Base-by-base conservation (phyloP, 148 eudicot species). In the Cornus controversa region DNA sequence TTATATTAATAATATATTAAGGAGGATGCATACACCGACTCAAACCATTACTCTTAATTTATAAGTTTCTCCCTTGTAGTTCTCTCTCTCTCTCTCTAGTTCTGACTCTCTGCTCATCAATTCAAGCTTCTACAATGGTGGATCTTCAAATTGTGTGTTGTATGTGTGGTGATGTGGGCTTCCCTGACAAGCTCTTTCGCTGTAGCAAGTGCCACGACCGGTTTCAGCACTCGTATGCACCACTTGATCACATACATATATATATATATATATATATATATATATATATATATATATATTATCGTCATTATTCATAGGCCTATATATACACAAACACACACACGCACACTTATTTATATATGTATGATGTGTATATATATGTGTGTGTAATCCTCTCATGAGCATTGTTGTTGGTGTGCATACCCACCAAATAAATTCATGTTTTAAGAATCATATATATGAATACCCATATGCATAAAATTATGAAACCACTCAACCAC, bases 131-230 rank as follows among this genome's bases (percentile, higher is more conserved):
- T 50, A 29, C 24, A 81, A 89, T 85, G 90, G 90, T 82, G 83
- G 92, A 89, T 84, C 75, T 72, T 73, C 83, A 85, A 57, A 87
- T 80, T 8, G 90, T 89, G 2, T 89, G 92, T 42, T 87, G 84
- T 76, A 85, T 89, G 90, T 89, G 92, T 58, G 92, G 92, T 34
- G 92, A 89, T 28, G 85, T 89, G 7, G 92, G 92, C 60, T 89
- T 89, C 79, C 80, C 92, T 3, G 92, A 89, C 73, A 89, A 89
- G 81, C 89, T 89, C 79, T 89, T 89, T 87, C 90, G 87, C 79
- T 89, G 92, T 81, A 71, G 26, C 85, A 85, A 84, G 77, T 89
- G 92, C 81, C 84, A 69, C 67, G 36, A 76, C 75, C 92, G 92
- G 77, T 85, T 82, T 78, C 92, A 89, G 65, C 92, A 89, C 92